Conservation (phyloP, 148 eudicot species). For the Cornus kousa region DNA sequence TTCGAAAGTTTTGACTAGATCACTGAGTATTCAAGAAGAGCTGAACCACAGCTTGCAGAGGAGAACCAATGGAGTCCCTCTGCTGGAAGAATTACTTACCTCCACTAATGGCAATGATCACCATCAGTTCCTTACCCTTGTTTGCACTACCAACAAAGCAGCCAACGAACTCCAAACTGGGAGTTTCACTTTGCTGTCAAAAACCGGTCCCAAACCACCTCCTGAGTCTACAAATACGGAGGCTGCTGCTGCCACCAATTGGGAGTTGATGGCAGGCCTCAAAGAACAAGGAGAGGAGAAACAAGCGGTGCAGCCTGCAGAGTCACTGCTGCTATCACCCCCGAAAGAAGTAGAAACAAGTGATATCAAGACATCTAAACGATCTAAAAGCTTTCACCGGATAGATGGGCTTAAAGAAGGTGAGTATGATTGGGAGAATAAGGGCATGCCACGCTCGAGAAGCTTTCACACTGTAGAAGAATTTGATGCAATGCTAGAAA, state of each 20-base stretch:
- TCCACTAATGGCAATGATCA: conserved; percentile 2
- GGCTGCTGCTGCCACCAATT: neutral
- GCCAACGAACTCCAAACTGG: conserved; percentile 2
- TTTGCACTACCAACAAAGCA: conserved; percentile 3
- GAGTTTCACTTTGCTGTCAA: neutral
- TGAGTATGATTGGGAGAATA: neutral
- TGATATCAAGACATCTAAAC: conserved; percentile 1
- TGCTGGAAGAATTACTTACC: conserved; percentile 15
- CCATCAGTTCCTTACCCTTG: conserved; percentile 11
- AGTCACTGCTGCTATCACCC: neutral
- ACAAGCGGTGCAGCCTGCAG: neutral
- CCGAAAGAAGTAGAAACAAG: neutral
- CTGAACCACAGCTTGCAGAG: conserved; percentile 15
- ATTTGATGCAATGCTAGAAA: conserved; percentile 25
- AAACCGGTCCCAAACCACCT: neutral
- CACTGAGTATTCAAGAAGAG: conserved; percentile 24
- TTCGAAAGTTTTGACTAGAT: conserved; percentile 22
- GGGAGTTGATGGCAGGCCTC: conserved; percentile 15
- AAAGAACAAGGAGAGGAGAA: conserved; percentile 8
- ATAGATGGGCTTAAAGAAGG: neutral
- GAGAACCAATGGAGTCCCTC: conserved; percentile 4
- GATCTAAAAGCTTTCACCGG: conserved; percentile 17
- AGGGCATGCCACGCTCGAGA: conserved; percentile 11
- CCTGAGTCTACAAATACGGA: neutral
- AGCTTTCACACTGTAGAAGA: conserved; percentile 40